Percentiles rank a stretch among this genome's conserved stretches.
Conservation (phyloP, 2,329 filamentous ascomycete species). For the Fusarium hostae region DNA sequence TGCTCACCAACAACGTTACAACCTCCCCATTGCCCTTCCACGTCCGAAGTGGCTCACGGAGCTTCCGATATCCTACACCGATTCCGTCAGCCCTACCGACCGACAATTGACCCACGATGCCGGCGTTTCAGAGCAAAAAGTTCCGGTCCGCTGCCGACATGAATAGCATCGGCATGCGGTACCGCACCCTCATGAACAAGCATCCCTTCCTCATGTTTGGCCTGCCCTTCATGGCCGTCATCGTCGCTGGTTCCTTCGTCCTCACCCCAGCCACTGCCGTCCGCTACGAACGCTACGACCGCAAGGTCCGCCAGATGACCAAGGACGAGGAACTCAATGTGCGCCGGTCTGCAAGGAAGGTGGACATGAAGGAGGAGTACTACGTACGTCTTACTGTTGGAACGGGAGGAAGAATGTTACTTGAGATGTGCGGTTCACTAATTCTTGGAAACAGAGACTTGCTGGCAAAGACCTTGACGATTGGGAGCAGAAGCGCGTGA, state of each 20-base stretch:
- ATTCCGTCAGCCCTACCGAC: conserved; percentile 5
- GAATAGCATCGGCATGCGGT: conserved; percentile 77
- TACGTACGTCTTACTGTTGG: conserved; percentile 69
- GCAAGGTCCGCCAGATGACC: conserved; percentile 85
- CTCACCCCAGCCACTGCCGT: conserved; percentile 94
- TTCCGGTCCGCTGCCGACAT: conserved; percentile 75
- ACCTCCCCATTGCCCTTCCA: background rate
- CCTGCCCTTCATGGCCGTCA: conserved; percentile 88
- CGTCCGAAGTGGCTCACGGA: conserved; percentile 11
- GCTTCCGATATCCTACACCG: conserved; percentile 9
- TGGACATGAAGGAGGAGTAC: conserved; percentile 87
- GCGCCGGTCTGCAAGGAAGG: conserved; percentile 74
- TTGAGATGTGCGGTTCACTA: conserved; percentile 12
- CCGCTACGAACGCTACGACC: conserved; percentile 92
- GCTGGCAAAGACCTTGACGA: conserved; percentile 90
- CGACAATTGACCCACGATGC: conserved; percentile 42
- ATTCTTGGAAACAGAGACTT: conserved; percentile 43
- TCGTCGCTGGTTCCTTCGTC: conserved; percentile 92
- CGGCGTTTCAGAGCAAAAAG: conserved; percentile 74
- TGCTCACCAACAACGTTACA: conserved; percentile 9
- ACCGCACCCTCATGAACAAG: conserved; percentile 78
- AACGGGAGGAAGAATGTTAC: conserved; percentile 1
- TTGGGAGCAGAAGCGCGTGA: conserved; percentile 96
- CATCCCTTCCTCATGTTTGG: conserved; percentile 95
- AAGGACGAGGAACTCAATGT: conserved; percentile 89